Conservation (phyloP, 108 stramenopile species). For the Cyclotella choctawhatcheeana region DNA sequence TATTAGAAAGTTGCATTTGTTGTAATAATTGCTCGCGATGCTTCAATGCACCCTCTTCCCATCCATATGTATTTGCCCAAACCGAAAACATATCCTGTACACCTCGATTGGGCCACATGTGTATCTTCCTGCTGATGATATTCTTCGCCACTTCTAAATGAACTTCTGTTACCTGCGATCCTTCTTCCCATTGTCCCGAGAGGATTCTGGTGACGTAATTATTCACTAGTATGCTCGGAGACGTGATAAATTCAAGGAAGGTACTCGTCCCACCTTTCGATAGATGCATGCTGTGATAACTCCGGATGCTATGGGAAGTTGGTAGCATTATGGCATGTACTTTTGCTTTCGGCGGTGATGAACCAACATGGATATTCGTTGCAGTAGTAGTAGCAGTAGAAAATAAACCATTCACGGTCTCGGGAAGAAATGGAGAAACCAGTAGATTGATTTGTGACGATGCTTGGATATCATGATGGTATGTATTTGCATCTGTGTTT, state of each 20-base stretch:
- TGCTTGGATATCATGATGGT: not conserved
- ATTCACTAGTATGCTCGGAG: conserved; percentile 14
- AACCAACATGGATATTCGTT: not conserved
- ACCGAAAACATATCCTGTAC: conserved; percentile 5
- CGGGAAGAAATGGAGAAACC: conserved; percentile 20
- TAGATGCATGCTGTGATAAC: not conserved
- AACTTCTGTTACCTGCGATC: conserved; percentile 9
- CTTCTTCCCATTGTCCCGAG: conserved; percentile 24
- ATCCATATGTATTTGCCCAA: conserved; percentile 21
- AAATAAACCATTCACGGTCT: conserved; percentile 16
- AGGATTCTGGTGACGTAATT: conserved; percentile 18
- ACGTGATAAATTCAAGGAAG: conserved; percentile 21
- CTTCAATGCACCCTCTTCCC: conserved; percentile 6
- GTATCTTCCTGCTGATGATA: conserved; percentile 7
- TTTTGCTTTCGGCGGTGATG: conserved; percentile 15
- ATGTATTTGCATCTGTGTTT: not conserved
- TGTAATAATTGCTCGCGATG: not conserved
- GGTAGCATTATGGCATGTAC: conserved; percentile 16
- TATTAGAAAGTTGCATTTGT: no score
- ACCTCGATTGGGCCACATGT: conserved; percentile 20
- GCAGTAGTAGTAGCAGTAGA: not conserved
- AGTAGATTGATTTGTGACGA: conserved; percentile 16
- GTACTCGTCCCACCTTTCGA: not conserved
- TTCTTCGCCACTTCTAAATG: conserved; percentile 28
- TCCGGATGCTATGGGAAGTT: not conserved